Evolutionary conservation across 345 rosid genomes (phyloP), one percentile per base, ranked within the genome.

Genomic region (Noccaea bulbosa): DNA sequence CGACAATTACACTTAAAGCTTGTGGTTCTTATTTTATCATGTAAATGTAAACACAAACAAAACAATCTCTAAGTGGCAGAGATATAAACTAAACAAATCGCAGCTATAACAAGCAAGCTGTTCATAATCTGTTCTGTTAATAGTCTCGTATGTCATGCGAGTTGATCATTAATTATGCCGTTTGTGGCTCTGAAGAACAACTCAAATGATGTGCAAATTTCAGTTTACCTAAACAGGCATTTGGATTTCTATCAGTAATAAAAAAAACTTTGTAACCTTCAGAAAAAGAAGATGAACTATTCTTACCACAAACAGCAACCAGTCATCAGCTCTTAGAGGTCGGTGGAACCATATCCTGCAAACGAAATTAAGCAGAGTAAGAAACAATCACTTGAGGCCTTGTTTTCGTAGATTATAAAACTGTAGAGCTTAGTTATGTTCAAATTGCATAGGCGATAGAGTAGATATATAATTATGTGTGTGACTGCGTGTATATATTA

Each of bases 321-420:
- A 94, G 61, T 94, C 99, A 74, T 91, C 96, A 24, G 97, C 97
- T 80, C 88, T 88, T 32, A 87, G 22, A 12, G 84, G 71, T 64
- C 87, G 80, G 80, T 93, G 98, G 80, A 89, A 93, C 96, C 97
- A 91, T 83, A 94, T 83, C 86, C 97, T 93, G 80, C 57, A 59
- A 58, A 32, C 7, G 47, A 17, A 30, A 15, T 50, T 15, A 14
- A 24, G 56, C 10, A 48, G 56, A 60, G 4, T 54, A 33, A 52
- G 34, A 63, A 34, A 34, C 32, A 33, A 27, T 50, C 55, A 32
- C 52, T 32, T 37, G 33, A 5, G 2, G 15, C 20, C 27, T 30
- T 60, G 1, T 8, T 60, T 37, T 38, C 1, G 12, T 14, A 48
- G 10, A 3, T 35, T 2, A 14, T 34, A 34, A 41, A n/a, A 5